Base-by-base conservation (phyloP, 192 early-diverging fungal species). In the Podila epicladia region DNA sequence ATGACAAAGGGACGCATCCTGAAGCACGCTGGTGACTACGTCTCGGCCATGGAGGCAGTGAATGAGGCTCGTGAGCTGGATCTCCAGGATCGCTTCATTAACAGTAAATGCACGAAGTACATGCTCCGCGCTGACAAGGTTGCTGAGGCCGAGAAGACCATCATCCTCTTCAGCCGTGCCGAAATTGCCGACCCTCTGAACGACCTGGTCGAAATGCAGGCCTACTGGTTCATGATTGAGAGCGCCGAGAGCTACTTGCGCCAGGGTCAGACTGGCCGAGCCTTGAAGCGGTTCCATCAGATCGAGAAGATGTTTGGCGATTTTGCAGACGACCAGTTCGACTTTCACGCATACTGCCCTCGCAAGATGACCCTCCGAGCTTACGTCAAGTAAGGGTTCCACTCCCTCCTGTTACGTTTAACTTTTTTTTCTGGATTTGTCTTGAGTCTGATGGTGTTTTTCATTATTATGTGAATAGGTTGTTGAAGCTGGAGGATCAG, bases 31-130 rank as follows among this genome's bases (percentile, higher is more conserved):
- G 96, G 97, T 58, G 93, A 96, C 67, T 51, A 84, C 48, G 73
- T 84, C 1, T 82, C 84, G 13, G 98, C 98, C 1, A 89, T 88
- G 82, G 82, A 93, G 13, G 87, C 89, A 0, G 92, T 98, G 93
- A 93, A 97, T 70, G 89, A 93, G 74, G 96, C 89, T 15, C 91
- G 98, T 24, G 90, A 95, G 69, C 74, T 95, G 70, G 98, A 99
- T 83, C 83, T 97, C 60, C 94, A 95, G 82, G 98, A 99, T 84
- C 90, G 98, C 20, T 98, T 93, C 72, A 90, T 98, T 85, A 99
- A 98, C 85, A 89, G 94, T n/a, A 97, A 97, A 80, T 93, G 92
- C 68, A 90, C 93, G 17, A 98, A 98, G 82, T 99, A 99, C 83
- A 94, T 96, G 93, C 86, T 98, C 33, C 90, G 95, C 62, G 89